phyloP scores from a whole-genome alignment of 129 eudicot genomes.

The Solidago caesia region DNA sequence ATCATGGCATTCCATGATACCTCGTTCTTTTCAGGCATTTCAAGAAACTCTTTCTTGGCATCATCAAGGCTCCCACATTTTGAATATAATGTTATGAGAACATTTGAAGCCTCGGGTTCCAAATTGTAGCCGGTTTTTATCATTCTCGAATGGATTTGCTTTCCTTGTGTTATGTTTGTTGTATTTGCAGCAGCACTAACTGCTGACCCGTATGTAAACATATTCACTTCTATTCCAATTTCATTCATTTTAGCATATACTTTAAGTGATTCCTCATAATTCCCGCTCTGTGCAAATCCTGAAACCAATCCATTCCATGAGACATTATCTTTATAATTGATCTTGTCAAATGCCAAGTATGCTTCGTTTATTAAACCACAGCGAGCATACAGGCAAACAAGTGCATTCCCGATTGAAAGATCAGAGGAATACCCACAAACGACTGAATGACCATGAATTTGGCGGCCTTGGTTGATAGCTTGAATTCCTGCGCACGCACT shows the following conservation, averaged over 20 bases:
- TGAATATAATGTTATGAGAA: slow-evolving; percentile 73
- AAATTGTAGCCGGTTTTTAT: slow-evolving; percentile 60
- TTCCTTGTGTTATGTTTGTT: slow-evolving; percentile 73
- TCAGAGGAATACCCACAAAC: slow-evolving; percentile 68
- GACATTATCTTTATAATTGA: slow-evolving; percentile 53
- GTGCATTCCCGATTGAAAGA: slow-evolving; percentile 85
- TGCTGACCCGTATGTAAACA: slow-evolving; percentile 79
- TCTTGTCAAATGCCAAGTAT: slow-evolving; percentile 63
- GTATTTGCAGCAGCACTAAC: slow-evolving; percentile 92
- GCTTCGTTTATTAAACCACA: slow-evolving; percentile 80
- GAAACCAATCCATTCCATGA: slow-evolving; percentile 94
- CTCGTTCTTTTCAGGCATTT: slow-evolving; percentile 62
- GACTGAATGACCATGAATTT: slow-evolving; percentile 73
- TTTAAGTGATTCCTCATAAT: slow-evolving; percentile 68
- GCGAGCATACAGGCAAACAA: slow-evolving; percentile 79
- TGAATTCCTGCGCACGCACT: slow-evolving; percentile 93
- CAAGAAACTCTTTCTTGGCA: slow-evolving; percentile 64
- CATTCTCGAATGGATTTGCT: slow-evolving; percentile 72
- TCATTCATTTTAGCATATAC: slow-evolving; percentile 67
- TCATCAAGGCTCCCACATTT: slow-evolving; percentile 84
- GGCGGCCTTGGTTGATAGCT: slow-evolving; percentile 75
- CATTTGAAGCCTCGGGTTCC: slow-evolving; percentile 88
- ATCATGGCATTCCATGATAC: slow-evolving; percentile 98
- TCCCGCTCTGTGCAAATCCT: slow-evolving; percentile 84
- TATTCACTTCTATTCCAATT: slow-evolving; percentile 57